A percentile compares a stretch with the other conserved stretches of the same genome.
phyloP scores from a whole-genome alignment of 2,329 filamentous ascomycete genomes.

The Knoxdaviesia proteae region DNA sequence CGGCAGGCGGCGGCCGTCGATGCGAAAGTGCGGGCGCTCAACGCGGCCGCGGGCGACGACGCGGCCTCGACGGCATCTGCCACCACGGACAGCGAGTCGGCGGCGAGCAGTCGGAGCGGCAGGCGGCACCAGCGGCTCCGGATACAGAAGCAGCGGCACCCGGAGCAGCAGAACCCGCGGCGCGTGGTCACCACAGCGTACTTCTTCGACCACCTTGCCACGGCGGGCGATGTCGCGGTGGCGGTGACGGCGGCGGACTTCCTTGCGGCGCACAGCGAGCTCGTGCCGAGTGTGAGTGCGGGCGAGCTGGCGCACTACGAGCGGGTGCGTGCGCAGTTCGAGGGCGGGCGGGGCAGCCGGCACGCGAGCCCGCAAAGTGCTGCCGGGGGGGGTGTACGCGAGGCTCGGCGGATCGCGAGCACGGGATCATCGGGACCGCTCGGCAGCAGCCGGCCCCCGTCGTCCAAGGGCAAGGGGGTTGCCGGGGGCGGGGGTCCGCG shows the following conservation, averaged over 20 bases:
- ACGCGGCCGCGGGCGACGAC: constrained; percentile 17
- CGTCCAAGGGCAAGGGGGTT: constrained; percentile 8
- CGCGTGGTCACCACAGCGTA: constrained; percentile 62
- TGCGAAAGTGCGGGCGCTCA: constrained; percentile 54
- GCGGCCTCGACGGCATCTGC: constrained; percentile 3
- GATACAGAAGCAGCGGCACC: too few relatives aligned
- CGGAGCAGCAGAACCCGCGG: neutral
- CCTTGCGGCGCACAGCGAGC: constrained; percentile 55
- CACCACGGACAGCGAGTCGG: too few relatives aligned
- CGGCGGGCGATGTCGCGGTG: constrained; percentile 62
- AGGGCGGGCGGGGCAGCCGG: constrained; percentile 33
- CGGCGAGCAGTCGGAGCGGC: too few relatives aligned
- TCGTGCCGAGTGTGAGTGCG: constrained; percentile 82
- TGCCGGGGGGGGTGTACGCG: neutral
- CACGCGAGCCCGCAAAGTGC: constrained; percentile 8
- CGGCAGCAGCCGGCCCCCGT: neutral
- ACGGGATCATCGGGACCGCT: neutral
- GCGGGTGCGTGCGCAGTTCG: constrained; percentile 61
- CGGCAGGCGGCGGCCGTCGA: constrained; percentile 72
- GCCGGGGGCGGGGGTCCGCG: constrained; percentile 1
- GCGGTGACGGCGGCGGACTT: constrained; percentile 85
- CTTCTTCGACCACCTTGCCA: constrained; percentile 87
- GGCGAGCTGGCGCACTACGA: constrained; percentile 89
- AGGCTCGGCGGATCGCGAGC: constrained; percentile 1
- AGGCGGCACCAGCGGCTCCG: too few relatives aligned